Evolutionary conservation across 805 yeast genomes (phyloP).

Genomic region (Candida insectorum): DNA sequence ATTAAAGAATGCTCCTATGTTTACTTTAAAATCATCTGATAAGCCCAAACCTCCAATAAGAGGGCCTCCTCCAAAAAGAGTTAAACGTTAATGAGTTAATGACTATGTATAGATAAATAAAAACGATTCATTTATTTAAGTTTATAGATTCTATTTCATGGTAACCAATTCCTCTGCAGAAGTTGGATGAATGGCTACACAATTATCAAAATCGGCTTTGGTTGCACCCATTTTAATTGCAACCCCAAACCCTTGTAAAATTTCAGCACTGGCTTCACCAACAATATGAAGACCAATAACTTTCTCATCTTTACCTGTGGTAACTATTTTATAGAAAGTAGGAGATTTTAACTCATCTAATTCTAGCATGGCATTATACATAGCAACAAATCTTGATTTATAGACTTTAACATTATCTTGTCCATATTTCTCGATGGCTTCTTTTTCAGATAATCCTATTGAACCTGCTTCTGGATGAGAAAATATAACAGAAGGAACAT

Average conservation of each 20-base stretch:
- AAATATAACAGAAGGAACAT: slow-evolving; percentile 94
- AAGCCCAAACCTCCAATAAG: slow-evolving; percentile 73
- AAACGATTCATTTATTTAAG: no score
- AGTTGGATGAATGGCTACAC: slow-evolving; percentile 98
- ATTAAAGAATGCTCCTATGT: slow-evolving; percentile 84
- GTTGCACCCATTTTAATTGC: slow-evolving; percentile 99
- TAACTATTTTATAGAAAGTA: slow-evolving; percentile 79
- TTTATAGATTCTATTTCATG: slow-evolving; percentile 33
- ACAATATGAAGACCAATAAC: slow-evolving; percentile 93
- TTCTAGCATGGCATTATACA: slow-evolving; percentile 86
- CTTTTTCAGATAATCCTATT: slow-evolving; percentile 78
- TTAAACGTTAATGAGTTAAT: slow-evolving; percentile 1
- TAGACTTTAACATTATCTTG: slow-evolving; percentile 76
- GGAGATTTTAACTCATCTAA: slow-evolving; percentile 70
- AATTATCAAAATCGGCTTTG: slow-evolving; percentile 87
- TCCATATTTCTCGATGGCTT: slow-evolving; percentile 79
- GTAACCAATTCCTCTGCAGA: slow-evolving; percentile 98
- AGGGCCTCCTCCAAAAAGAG: slow-evolving; percentile 49
- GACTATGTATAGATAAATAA: not conserved
- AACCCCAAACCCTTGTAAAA: slow-evolving; percentile 97
- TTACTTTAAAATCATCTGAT: slow-evolving; percentile 53
- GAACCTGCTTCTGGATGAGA: slow-evolving; percentile 98
- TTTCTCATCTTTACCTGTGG: slow-evolving; percentile 79
- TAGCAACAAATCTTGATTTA: slow-evolving; percentile 78
- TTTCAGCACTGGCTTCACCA: slow-evolving; percentile 89